Evolutionary conservation across 148 eudicot species (phyloP), one percentile per base, ranked within the genome.

Genomic region (Fagopyrum homotropicum): DNA sequence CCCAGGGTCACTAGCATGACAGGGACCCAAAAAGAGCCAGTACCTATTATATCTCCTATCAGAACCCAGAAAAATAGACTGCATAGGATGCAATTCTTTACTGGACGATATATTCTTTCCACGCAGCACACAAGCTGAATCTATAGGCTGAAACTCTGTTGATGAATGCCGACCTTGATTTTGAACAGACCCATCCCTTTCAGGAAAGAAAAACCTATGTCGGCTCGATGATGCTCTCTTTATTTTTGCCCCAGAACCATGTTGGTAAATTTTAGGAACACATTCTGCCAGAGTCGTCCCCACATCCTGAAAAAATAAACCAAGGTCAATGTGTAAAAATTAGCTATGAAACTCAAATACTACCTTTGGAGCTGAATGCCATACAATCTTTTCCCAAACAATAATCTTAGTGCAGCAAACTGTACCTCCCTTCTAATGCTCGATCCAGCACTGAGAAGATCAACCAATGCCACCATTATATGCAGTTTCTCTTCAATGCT

Each of bases 21-120:
- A 95, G 72, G 99, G 98, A 68, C 99, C 99, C 86, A 95, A 88
- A 85, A 95, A 95, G 49, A 95, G 79, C 99, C 99, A 95, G 76
- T 95, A 95, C 80, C 97, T 88, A 75, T 95, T 95, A 81, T 95
- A 90, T 80, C 99, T 86, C 72, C 99, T 88, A 83, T 95, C 99
- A 55, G 94, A 92, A 51, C 99, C 99, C 78, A 95, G 75, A 84
- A 77, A 90, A 46, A 89, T 84, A 55, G 99, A 92, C 73, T 95
- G 97, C 96, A 92, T 88, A n/a, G 97, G 82, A 80, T 95, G 99
- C 68, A 86, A 73, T 78, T 79, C 78, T 10, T 81, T 73, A 76
- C 57, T 69, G 56, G 77, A 75, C 49, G 81, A 75, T 40, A 76
- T 87, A 50, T 81, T 84, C 73, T 83, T 80, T 19, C 45, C 80